Evolutionary conservation across 2,329 filamentous ascomycete species (phyloP).

Genomic region (Alternaria conjuncta): DNA sequence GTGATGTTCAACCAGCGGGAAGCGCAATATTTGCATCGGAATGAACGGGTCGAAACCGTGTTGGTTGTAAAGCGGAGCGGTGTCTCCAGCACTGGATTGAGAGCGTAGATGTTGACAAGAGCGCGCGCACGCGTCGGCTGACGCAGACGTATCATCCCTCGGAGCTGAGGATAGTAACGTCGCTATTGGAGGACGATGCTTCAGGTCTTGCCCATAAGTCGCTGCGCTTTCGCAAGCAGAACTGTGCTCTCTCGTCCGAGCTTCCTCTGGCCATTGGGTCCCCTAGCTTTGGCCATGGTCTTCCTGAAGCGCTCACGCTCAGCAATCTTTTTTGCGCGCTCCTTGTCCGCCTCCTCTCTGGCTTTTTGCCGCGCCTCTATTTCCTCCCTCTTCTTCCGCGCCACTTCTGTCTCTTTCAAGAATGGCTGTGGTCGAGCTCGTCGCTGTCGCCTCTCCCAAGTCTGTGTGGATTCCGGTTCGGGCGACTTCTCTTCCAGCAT

Average conservation of each 20-base stretch:
- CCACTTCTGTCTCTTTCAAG: conserved; percentile 53
- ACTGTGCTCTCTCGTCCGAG: conserved; percentile 81
- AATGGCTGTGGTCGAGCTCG: conserved; percentile 48
- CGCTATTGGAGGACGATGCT: background rate
- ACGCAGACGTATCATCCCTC: background rate
- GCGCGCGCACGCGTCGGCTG: background rate
- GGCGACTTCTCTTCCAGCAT: conserved; percentile 58
- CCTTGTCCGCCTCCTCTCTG: conserved; percentile 68
- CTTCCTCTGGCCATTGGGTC: conserved; percentile 74
- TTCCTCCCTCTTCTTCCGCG: conserved; percentile 65
- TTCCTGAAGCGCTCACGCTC: conserved; percentile 75
- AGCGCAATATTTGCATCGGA: background rate
- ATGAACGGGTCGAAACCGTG: background rate
- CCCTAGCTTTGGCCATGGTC: conserved; percentile 67
- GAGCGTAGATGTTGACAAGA: background rate
- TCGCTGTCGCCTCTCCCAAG: conserved; percentile 30
- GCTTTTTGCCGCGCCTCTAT: conserved; percentile 65
- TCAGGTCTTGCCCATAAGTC: conserved; percentile 61
- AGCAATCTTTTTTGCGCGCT: conserved; percentile 60
- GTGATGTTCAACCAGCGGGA: background rate
- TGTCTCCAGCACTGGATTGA: background rate
- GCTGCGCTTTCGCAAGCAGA: conserved; percentile 78
- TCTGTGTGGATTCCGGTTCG: conserved; percentile 18
- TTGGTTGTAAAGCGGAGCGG: background rate
- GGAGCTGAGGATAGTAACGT: background rate